Percentiles rank a stretch among this genome's conserved stretches.
Conservation (phyloP, 2,329 filamentous ascomycete species). For the Exophiala mesophila region DNA sequence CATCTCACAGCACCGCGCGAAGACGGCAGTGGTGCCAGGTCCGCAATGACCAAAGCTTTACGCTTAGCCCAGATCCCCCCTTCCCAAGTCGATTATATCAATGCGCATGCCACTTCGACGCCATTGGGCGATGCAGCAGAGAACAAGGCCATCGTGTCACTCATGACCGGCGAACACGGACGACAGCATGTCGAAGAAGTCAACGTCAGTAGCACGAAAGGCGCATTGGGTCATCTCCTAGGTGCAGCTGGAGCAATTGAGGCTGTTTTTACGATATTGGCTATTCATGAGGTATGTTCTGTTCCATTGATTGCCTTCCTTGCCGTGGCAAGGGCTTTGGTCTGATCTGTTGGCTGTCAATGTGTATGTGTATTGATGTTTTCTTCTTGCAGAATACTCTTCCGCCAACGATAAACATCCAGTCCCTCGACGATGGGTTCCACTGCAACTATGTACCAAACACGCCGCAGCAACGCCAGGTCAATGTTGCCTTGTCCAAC, state of each 20-base stretch:
- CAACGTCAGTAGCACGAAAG: slow-evolving; percentile 90
- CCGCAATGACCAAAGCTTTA: slow-evolving; percentile 81
- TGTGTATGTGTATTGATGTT: background rate
- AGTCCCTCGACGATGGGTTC: slow-evolving; percentile 60
- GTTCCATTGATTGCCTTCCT: background rate
- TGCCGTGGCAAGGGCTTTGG: too few species aligned
- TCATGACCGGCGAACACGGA: slow-evolving; percentile 72
- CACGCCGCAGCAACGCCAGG: slow-evolving; percentile 61
- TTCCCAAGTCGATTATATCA: slow-evolving; percentile 76
- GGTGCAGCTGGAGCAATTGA: slow-evolving; percentile 90
- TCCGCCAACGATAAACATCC: slow-evolving; percentile 82
- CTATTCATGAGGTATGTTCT: slow-evolving; percentile 66
- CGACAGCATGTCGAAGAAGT: slow-evolving; percentile 58
- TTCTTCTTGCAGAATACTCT: slow-evolving; percentile 60
- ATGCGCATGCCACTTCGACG: slow-evolving; percentile 75
- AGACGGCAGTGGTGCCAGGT: slow-evolving; percentile 73
- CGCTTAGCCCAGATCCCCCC: slow-evolving; percentile 67
- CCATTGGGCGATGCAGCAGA: slow-evolving; percentile 78
- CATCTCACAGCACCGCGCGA: slow-evolving; percentile 88
- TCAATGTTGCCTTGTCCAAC: slow-evolving; percentile 78
- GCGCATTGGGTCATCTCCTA: slow-evolving; percentile 83
- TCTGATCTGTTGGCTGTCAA: too few species aligned
- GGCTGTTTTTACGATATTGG: slow-evolving; percentile 75
- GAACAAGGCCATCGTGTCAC: slow-evolving; percentile 69
- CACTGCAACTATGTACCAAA: slow-evolving; percentile 82